Evolutionary conservation across 176 grass and related monocot species (phyloP), one percentile per base, ranked within the genome.

Genomic region (Calamus simplicifolius): DNA sequence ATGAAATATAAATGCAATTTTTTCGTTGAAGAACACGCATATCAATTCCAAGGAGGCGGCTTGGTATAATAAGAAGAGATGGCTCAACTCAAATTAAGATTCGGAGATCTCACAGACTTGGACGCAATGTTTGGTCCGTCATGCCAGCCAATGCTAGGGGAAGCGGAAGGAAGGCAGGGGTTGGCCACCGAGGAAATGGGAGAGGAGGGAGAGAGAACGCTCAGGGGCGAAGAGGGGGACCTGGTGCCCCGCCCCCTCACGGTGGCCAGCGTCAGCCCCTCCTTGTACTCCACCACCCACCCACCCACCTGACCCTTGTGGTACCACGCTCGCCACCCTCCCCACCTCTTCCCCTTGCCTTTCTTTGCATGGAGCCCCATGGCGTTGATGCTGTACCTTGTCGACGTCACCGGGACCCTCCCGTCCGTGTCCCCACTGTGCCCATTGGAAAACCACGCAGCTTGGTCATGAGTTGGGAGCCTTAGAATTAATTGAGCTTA

Each of bases 351-450:
- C 3, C n/a, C 25, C 66, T 29, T 27, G 19, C 16, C 16, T 13
- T 63, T 27, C 73, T 74, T 81, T 23, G 67, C 59, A 31, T 75
- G 84, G 21, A 84, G 70, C 52, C 76, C 71, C 89, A 93, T 88
- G 5, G 77, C 30, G 69, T 88, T 94, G 50, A 94, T 68, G 75
- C 89, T 94, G 84, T 88, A 88, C 66, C 89, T 69, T 52, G 89
- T 94, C 58, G 89, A 94, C 57, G 89, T 95, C 67, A 88, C 89
- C 28, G 89, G 89, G 56, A 95, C 85, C 31, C 89, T 76, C 2
- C 89, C 89, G 66, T 88, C 89, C 51, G 92, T 96, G 83, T 96
- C 92, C 19, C 92, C 90, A 62, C 90, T 95, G 79, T 2, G 14
- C 17, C 49, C 35, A 43, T 43, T 10, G 35, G 35, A 12, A 43